Evolutionary conservation across 768 basidiomycete species (phyloP), one percentile per base, ranked within the genome.

Genomic region (Floccularia luteovirens): DNA sequence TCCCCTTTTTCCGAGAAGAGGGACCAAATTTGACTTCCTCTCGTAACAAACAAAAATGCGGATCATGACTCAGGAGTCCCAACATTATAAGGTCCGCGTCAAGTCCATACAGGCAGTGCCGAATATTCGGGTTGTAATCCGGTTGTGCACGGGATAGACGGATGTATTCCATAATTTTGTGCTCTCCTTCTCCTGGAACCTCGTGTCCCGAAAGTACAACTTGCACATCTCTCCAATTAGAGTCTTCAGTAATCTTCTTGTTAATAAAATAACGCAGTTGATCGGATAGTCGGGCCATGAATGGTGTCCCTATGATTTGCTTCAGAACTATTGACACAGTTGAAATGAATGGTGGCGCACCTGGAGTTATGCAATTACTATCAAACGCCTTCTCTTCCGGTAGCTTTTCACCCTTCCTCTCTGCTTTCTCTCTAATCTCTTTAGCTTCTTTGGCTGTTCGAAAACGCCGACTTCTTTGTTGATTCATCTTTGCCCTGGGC

Each of bases 151-250:
- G 86, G 38, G 86, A 82, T 45, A 91, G 64, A 27, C 96, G 84
- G 57, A 99, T 98, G 62, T 93, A 99, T 59, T 97, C 96, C 88
- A 98, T 97, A 50, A 99, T 93, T 72, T 99, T 99, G 76, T 99
- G 96, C 58, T 99, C 96, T 44, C 96, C 96, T 62, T 99, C 96
- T 49, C 96, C 96, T 0, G 96, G 96, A 2, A 97, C 93, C 52
- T 99, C 94, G 59, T 98, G 92, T 8, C 96, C 96, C 21, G 90
- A 94, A 25, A 99, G 70, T 27, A 99, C 88, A 16, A 98, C 91
- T 54, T 91, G 72, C 30, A 98, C 79, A 41, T 83, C 75, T 43
- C 89, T 70, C 96, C 96, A 99, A 58, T 92, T 83, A 2, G 96
- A 77, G 61, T 99, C 96, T 57, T 99, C 96, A 0, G 82, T 78